Evolutionary conservation across 2,329 filamentous ascomycete genomes (phyloP), one percentile per base, ranked within the genome.

Genomic region (Fusarium sp.): DNA sequence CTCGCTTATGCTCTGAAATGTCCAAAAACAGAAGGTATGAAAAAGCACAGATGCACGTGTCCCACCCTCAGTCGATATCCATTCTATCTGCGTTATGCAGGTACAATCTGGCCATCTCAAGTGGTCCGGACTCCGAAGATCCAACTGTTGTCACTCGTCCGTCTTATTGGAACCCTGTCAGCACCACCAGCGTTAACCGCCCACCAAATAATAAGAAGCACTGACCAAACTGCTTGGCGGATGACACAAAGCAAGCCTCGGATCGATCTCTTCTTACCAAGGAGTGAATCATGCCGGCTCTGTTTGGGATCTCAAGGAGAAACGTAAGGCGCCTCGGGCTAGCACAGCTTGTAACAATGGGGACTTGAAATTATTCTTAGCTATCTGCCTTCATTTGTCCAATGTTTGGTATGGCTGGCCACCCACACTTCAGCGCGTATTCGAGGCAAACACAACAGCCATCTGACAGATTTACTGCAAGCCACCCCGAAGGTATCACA

Each of bases 71-170:
- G 63, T 52, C 33, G 59, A 61, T 57, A 65, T 70, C 42, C 54
- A 39, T 70, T 48, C 38, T 60, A 63, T 73, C 68, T 69, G 63
- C 75, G 57, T 70, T 31, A 74, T 77, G 75, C 75, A 77, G 75
- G 75, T 77, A 77, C 75, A 69, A 77, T 77, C 75, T 77, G 56
- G 65, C 73, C 71, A 71, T 77, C 63, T 73, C 59, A 44, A 73
- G 63, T 76, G 66, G 64, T 67, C 70, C 70, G 70, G 70, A 70
- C 48, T 65, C 73, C 75, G 74, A 72, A 72, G 75, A 77, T 77
- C 72, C 70, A 74, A 68, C 39, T 60, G 45, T 28, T 48, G 68
- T 63, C 61, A 66, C 60, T 68, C 55, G 60, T 55, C 63, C 60
- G 35, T 58, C 41, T 61, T 28, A 33, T 60, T 42, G 42, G 36